Evolutionary conservation across 148 eudicot species (phyloP).

Genomic region (Rhododendron kiyosumense): DNA sequence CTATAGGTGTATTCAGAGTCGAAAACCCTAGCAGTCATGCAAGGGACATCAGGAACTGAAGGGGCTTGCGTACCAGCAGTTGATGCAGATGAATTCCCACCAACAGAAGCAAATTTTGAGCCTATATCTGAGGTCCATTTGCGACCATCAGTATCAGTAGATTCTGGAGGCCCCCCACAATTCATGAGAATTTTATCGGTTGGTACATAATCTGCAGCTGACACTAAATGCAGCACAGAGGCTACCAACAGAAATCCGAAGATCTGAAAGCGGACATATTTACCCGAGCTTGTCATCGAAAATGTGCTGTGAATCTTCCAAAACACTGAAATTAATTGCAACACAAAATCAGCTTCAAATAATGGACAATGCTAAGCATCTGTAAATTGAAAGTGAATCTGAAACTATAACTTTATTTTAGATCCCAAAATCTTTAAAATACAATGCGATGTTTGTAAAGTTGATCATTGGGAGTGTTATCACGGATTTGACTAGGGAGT

Average conservation of each 20-base stretch:
- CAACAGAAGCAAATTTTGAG: slow-evolving; percentile 44
- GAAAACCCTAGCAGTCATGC: slow-evolving; percentile 70
- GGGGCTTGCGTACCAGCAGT: slow-evolving; percentile 52
- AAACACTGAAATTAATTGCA: slow-evolving; percentile 1
- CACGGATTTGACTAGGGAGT: neutral
- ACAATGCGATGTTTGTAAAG: neutral
- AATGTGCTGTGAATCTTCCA: neutral
- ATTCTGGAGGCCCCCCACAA: slow-evolving; percentile 57
- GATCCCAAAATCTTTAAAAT: neutral
- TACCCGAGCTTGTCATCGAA: slow-evolving; percentile 38
- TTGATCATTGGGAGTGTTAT: neutral
- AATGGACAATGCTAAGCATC: neutral
- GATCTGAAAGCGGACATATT: slow-evolving; percentile 6
- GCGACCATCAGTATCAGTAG: slow-evolving; percentile 54
- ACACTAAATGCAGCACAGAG: slow-evolving; percentile 17
- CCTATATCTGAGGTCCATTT: slow-evolving; percentile 64
- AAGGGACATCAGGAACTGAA: slow-evolving; percentile 66
- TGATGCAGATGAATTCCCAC: slow-evolving; percentile 34
- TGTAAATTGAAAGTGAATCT: neutral
- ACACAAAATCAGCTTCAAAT: neutral
- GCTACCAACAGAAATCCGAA: slow-evolving; percentile 26
- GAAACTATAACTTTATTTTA: too few relatives aligned
- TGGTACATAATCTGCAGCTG: slow-evolving; percentile 60
- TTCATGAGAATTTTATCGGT: slow-evolving; percentile 52
- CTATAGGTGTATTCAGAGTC: slow-evolving; percentile 57